Evolutionary conservation across 2,329 filamentous ascomycete genomes (phyloP).

Genomic region (Fusarium bactridioides): DNA sequence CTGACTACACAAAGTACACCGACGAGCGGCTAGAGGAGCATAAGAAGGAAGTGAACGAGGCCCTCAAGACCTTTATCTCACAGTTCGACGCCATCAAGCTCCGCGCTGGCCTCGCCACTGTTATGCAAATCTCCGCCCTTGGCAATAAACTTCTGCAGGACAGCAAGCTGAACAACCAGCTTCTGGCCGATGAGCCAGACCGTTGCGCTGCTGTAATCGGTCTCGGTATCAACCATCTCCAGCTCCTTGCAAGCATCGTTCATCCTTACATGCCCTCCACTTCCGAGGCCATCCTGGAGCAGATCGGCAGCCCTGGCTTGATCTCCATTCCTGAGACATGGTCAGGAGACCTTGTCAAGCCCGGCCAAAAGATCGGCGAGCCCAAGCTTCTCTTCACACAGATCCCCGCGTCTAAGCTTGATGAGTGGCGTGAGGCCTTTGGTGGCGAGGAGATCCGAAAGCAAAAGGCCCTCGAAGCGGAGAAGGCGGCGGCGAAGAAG

Average conservation of each 20-base stretch:
- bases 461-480: slow-evolving; percentile 67
- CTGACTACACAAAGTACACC: slow-evolving; percentile 65
- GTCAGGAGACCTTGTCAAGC: slow-evolving; percentile 66
- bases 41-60: slow-evolving; percentile 69
- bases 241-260: slow-evolving; percentile 80
- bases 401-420: slow-evolving; percentile 82
- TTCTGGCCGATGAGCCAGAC: slow-evolving; percentile 62
- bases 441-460: slow-evolving; percentile 72
- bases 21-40: slow-evolving; percentile 63
- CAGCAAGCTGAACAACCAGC: slow-evolving; percentile 62
- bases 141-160: slow-evolving; percentile 61
- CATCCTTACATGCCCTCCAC: slow-evolving; percentile 89
- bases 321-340: slow-evolving; percentile 72
- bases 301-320: slow-evolving; percentile 68
- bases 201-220: slow-evolving; percentile 70
- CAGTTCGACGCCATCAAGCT: slow-evolving; percentile 77
- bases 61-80: slow-evolving; percentile 71
- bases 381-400: slow-evolving; percentile 81
- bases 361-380: slow-evolving; percentile 83
- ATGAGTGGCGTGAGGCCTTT: slow-evolving; percentile 82
- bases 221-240: slow-evolving; percentile 82
- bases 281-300: slow-evolving; percentile 75
- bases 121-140: slow-evolving; percentile 71
- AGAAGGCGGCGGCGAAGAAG: slow-evolving; percentile 61
- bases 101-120: slow-evolving; percentile 69